Evolutionary conservation across 2,329 filamentous ascomycete species (phyloP), one percentile per base, ranked within the genome.

Genomic region (Monilinia fructigena): DNA sequence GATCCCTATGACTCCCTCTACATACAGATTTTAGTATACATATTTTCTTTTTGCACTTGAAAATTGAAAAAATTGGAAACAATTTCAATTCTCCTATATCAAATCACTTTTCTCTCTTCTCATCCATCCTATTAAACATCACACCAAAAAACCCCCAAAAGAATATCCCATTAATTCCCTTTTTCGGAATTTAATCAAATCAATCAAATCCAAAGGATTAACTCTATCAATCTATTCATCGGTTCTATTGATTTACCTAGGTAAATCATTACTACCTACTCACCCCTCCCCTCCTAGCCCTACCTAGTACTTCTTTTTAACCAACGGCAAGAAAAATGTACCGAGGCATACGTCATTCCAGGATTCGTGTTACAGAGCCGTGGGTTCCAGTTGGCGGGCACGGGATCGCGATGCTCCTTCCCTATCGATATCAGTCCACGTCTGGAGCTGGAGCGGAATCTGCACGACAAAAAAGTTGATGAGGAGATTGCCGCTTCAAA

Each of bases 61-160:
- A 8, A 35, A 5, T 35, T 28, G 28, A 4, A 28, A 28, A 28
- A 28, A 28, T 28, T 28, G 28, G 4, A 28, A 28, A 28, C 28
- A 28, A 35, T 45, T 45, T 14, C 40, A 45, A 45, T 45, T 45
- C 40, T 45, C 40, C 16, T 18, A 45, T 45, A 3, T 5, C 31
- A 35, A 35, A 38, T 12, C n/a, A 35, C 38, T 12, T 28, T 4
- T 35, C 40, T 38, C 14, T 7, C 31, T 35, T 6, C 28, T 23
- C 23, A 31, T 59, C 31, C 53, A 28, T 59, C 31, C 53, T 28
- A 59, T 48, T 18, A 65, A 53, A 45, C 5, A 52, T 55, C 38
- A 11, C 28, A 6, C 28, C 31, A 2, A 35, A 35, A 35, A 14
- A 70, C 66, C 59, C 70, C 68, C 23, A 23, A 23, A 47, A 70